These are phyloP conservation scores for Dryadomyces sulphureus DNA, from an alignment of 2,329 filamentous ascomycete genomes.

Conservation along the genomic window DNA sequence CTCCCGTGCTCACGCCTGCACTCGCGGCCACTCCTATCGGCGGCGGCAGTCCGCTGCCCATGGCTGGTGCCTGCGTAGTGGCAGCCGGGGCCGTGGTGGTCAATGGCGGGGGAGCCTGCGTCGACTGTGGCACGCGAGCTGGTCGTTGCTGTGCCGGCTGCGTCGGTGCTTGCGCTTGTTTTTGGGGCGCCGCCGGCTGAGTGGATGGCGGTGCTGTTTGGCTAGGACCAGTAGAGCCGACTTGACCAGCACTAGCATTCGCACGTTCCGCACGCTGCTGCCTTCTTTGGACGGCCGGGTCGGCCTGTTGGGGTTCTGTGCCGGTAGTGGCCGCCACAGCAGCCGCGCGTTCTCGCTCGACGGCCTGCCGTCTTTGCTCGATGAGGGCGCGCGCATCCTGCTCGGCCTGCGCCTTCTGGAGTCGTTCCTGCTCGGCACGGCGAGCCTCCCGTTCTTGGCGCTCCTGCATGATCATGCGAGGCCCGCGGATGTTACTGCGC, in stretches of 20 bases:
- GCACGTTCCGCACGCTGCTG: conserved; percentile 18
- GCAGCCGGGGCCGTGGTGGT: not conserved
- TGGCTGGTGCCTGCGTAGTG: not conserved
- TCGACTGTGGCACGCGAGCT: conserved; percentile 2
- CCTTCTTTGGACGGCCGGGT: conserved; percentile 19
- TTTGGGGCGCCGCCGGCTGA: conserved; percentile 7
- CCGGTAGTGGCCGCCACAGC: conserved; percentile 21
- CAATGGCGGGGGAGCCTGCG: not conserved
- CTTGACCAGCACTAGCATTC: conserved; percentile 7
- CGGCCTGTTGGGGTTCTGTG: conserved; percentile 16
- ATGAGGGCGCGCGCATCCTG: conserved; percentile 39
- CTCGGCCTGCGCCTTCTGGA: conserved; percentile 42
- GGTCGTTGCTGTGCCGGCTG: conserved; percentile 1
- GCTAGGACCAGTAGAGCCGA: not conserved
- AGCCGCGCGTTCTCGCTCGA: conserved; percentile 20
- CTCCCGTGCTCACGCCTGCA: not conserved
- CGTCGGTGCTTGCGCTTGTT: conserved; percentile 4
- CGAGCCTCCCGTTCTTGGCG: conserved; percentile 63
- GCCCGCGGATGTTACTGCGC: conserved; percentile 57
- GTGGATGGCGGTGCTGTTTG: conserved; percentile 2
- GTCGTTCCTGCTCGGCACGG: conserved; percentile 50
- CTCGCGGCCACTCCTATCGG: conserved; percentile 6
- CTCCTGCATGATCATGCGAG: conserved; percentile 83
- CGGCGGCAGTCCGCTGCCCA: not conserved
- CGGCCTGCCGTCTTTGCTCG: conserved; percentile 29